Conservation (phyloP, 2,329 filamentous ascomycete species). For the Cyclaneusma minus region DNA sequence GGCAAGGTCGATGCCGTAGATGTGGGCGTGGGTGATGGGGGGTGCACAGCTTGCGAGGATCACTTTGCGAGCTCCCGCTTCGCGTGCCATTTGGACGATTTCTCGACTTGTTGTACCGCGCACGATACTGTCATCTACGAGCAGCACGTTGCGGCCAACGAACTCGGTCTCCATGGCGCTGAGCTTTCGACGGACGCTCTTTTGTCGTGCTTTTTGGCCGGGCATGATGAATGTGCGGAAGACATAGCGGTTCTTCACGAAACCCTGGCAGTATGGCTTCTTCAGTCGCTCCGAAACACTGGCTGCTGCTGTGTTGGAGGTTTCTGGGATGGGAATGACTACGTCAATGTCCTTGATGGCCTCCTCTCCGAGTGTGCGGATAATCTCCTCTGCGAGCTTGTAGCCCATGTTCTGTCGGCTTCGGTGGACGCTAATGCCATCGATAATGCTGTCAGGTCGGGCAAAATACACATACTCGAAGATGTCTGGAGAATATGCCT, state of each 20-base stretch:
- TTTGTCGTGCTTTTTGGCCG: conserved; percentile 64
- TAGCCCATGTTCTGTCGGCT: conserved; percentile 78
- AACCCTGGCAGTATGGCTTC: conserved; percentile 66
- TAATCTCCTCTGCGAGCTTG: conserved; percentile 61
- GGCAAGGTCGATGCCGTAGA: conserved; percentile 69
- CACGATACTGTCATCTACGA: conserved; percentile 86
- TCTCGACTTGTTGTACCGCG: conserved; percentile 70
- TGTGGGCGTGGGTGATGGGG: conserved; percentile 71
- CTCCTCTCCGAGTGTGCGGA: conserved; percentile 49
- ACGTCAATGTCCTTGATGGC: conserved; percentile 64
- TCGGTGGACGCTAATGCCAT: conserved; percentile 75
- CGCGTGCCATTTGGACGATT: conserved; percentile 71
- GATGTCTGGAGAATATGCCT: conserved; percentile 67
- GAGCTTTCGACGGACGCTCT: conserved; percentile 79
- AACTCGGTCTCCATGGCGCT: conserved; percentile 81
- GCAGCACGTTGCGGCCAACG: conserved; percentile 58
- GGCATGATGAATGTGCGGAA: conserved; percentile 83
- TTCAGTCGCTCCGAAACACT: conserved; percentile 59
- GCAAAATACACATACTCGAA: conserved; percentile 86
- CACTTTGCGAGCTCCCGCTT: conserved; percentile 68
- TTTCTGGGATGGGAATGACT: conserved; percentile 74
- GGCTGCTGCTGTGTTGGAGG: conserved; percentile 66
- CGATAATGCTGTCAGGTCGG: conserved; percentile 66
- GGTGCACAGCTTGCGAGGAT: conserved; percentile 74
- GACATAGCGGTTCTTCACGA: conserved; percentile 82